phyloP scores from a whole-genome alignment of 2,329 filamentous ascomycete species.

The Chaetomium sp. region DNA sequence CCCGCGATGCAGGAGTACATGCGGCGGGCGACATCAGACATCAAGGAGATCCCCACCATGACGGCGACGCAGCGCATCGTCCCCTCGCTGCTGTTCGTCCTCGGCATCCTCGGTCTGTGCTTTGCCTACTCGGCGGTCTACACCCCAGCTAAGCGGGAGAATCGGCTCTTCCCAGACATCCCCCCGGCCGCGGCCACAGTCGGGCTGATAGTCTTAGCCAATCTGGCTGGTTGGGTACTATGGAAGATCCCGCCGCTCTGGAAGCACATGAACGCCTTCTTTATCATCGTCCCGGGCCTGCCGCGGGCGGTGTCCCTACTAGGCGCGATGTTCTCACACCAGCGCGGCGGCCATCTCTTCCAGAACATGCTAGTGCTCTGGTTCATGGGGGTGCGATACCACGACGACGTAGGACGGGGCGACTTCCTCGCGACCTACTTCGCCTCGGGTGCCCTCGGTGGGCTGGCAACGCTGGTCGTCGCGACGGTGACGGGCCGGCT shows the following conservation, averaged over 20 bases:
- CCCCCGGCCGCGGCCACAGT: constrained; percentile 60
- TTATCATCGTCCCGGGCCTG: constrained; percentile 57
- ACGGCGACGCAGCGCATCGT: constrained; percentile 46
- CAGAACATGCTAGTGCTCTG: constrained; percentile 61
- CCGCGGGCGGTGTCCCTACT: constrained; percentile 57
- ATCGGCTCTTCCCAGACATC: constrained; percentile 53
- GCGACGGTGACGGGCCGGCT: constrained; percentile 43
- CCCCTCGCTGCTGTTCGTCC: constrained; percentile 46
- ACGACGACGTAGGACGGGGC: constrained; percentile 64
- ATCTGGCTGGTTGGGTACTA: constrained; percentile 47
- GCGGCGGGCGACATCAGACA: constrained; percentile 42
- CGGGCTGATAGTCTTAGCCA: constrained; percentile 53
- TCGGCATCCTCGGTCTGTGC: constrained; percentile 39
- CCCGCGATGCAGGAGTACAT: constrained; percentile 36
- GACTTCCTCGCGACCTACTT: constrained; percentile 64
- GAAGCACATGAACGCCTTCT: constrained; percentile 60
- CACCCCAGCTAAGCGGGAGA: constrained; percentile 39
- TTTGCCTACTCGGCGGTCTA: constrained; percentile 43
- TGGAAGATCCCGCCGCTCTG: constrained; percentile 63
- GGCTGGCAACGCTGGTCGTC: constrained; percentile 49
- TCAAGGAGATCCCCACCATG: constrained; percentile 48
- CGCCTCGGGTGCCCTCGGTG: constrained; percentile 50
- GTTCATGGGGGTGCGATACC: constrained; percentile 59
- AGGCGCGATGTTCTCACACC: constrained; percentile 64
- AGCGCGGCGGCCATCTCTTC: constrained; percentile 51